phyloP scores from a whole-genome alignment of 306 rosid genomes.

The Gynostemma pentaphyllum region DNA sequence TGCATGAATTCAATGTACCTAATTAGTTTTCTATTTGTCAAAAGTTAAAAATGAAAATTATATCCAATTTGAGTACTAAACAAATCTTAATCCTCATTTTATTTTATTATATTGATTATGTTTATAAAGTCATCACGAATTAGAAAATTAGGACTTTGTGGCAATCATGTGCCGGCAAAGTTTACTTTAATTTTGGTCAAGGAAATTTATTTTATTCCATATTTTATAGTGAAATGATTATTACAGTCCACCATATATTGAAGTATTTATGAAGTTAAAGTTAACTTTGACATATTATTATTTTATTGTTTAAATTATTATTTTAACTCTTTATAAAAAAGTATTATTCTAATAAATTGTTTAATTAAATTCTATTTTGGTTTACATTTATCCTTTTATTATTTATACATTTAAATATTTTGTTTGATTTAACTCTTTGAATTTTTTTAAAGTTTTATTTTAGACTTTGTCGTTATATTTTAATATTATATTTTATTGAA shows the following conservation, averaged over 20 bases:
- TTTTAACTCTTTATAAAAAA: too few species aligned
- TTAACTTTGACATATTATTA: background rate
- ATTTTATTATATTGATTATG: background rate
- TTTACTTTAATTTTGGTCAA: background rate
- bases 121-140: background rate
- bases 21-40: background rate
- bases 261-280: background rate
- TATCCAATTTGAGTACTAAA: background rate
- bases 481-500: too few species aligned
- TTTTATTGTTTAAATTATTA: background rate
- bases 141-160: background rate
- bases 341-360: too few species aligned
- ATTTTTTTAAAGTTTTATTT: too few species aligned
- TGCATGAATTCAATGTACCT: background rate
- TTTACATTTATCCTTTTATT: too few species aligned
- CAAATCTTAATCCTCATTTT: too few species aligned
- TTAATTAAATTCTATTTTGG: too few species aligned
- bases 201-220: background rate
- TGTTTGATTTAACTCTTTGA: too few species aligned
- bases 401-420: too few species aligned
- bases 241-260: background rate
- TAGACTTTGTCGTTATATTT: too few species aligned
- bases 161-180: background rate
- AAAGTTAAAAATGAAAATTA: background rate
- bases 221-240: background rate